A percentile compares a stretch with the other conserved stretches of the same genome.
Conservation (phyloP, 345 rosid species). For the Dipteronia sinensis region DNA sequence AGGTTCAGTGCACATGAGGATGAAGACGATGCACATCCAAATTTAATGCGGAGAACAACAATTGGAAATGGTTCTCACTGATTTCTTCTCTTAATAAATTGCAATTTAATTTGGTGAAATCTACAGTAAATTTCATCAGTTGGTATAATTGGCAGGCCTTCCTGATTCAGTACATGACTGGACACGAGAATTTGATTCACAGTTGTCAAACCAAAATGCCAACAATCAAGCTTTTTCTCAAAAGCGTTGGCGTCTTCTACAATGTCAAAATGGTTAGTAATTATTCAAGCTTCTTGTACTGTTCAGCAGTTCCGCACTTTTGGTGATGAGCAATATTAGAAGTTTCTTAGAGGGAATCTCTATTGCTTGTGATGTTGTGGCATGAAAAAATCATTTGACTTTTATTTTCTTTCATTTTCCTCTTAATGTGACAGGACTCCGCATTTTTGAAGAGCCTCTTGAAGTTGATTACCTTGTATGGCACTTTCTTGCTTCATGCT, state of each 20-base stretch:
- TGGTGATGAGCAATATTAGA: constrained; percentile 1
- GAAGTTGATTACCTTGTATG: constrained; percentile 99
- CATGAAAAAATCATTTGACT: constrained; percentile 9
- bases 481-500: constrained; percentile 26
- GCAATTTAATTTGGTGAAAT: constrained; percentile 25
- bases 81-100: constrained; percentile 21
- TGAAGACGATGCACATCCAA: constrained; percentile 64
- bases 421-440: constrained; percentile 70
- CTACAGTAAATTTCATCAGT: constrained; percentile 24
- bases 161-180: constrained; percentile 87
- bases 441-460: constrained; percentile 99
- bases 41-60: constrained; percentile 79
- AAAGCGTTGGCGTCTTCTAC: constrained; percentile 99
- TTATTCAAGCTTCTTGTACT: constrained; percentile 14
- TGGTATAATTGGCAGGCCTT: constrained; percentile 57
- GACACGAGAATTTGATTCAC: constrained; percentile 82
- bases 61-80: constrained; percentile 82
- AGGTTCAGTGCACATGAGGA: constrained; percentile 94
- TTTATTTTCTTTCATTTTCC: constrained; percentile 12
- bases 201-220: constrained; percentile 69
- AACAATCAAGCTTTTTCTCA: constrained; percentile 90
- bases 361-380: constrained; percentile 14
- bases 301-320: constrained; percentile 18
- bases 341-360: neutral
- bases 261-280: constrained; percentile 92